phyloP scores from a whole-genome alignment of 257 asterid genomes.

The Mentha longifolia region DNA sequence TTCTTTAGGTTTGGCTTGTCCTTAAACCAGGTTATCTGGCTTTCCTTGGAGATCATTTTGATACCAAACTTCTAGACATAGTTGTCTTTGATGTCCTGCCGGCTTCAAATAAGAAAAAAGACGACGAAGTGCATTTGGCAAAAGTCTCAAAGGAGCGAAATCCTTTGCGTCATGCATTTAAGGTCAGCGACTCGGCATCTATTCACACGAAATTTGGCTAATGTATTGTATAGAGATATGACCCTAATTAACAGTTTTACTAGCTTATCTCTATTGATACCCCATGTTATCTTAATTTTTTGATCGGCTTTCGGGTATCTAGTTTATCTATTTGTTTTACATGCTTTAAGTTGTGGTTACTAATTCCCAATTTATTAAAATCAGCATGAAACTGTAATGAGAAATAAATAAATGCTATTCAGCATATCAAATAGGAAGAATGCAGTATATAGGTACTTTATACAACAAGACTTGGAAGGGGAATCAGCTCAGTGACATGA shows the following conservation, averaged over 20 bases:
- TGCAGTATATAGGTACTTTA: slow-evolving; percentile 12
- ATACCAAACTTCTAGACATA: slow-evolving; percentile 74
- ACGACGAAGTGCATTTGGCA: slow-evolving; percentile 55
- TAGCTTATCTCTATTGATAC: slow-evolving; percentile 8
- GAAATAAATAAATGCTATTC: neutral
- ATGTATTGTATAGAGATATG: slow-evolving; percentile 1
- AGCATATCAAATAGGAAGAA: slow-evolving; percentile 1
- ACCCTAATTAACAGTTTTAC: neutral
- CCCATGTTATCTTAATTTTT: neutral
- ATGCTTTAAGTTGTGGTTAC: neutral
- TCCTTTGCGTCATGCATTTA: slow-evolving; percentile 81
- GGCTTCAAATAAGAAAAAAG: slow-evolving; percentile 54
- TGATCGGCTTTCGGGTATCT: slow-evolving; percentile 1
- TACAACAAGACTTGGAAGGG: too few species aligned
- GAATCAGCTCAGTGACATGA: neutral
- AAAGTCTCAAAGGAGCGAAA: slow-evolving; percentile 57
- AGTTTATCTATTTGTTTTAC: neutral
- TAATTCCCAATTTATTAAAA: neutral
- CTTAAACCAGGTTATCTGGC: slow-evolving; percentile 92
- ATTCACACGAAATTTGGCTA: slow-evolving; percentile 15
- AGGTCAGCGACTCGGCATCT: slow-evolving; percentile 61
- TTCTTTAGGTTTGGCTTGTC: slow-evolving; percentile 87
- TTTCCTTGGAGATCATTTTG: slow-evolving; percentile 78
- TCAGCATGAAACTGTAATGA: neutral
- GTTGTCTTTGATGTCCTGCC: slow-evolving; percentile 68